These are phyloP conservation scores for Geosmithia flava DNA, from an alignment of 2,329 filamentous ascomycete genomes.

Conservation along the genomic window DNA sequence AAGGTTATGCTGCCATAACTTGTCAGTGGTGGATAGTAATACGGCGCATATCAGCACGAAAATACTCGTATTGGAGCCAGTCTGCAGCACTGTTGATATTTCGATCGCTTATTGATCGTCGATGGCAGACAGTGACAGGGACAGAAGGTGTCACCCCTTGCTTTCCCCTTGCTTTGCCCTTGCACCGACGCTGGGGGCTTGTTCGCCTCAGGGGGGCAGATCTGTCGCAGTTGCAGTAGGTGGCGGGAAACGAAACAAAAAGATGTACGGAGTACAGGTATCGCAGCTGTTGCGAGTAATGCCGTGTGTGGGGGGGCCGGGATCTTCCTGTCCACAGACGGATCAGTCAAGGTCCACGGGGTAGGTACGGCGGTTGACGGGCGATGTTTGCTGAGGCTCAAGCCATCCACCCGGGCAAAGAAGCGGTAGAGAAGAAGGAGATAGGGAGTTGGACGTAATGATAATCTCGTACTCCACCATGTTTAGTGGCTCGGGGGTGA, in stretches of 20 bases:
- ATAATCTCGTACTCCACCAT: no score
- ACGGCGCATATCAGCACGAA: background rate
- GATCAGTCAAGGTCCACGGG: background rate
- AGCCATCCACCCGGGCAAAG: background rate
- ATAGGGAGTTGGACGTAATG: no score
- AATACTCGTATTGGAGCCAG: background rate
- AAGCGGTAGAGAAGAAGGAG: background rate
- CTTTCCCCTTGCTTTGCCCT: background rate
- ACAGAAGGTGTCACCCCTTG: background rate
- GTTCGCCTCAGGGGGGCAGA: background rate
- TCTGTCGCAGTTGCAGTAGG: background rate
- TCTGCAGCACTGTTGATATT: background rate
- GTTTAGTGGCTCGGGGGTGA: no score
- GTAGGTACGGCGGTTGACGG: background rate
- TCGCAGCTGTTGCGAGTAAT: background rate
- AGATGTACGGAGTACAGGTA: no score
- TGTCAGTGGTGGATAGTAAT: no score
- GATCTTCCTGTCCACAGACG: background rate
- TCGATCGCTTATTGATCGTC: background rate
- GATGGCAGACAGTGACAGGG: background rate
- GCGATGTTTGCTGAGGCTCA: background rate
- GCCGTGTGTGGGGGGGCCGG: no score
- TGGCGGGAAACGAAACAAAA: no score
- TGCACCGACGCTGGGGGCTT: background rate
- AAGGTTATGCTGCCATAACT: no score